These are phyloP conservation scores for Penicillium paneum DNA, from an alignment of 2,329 filamentous ascomycete species.

Conservation along the genomic window DNA sequence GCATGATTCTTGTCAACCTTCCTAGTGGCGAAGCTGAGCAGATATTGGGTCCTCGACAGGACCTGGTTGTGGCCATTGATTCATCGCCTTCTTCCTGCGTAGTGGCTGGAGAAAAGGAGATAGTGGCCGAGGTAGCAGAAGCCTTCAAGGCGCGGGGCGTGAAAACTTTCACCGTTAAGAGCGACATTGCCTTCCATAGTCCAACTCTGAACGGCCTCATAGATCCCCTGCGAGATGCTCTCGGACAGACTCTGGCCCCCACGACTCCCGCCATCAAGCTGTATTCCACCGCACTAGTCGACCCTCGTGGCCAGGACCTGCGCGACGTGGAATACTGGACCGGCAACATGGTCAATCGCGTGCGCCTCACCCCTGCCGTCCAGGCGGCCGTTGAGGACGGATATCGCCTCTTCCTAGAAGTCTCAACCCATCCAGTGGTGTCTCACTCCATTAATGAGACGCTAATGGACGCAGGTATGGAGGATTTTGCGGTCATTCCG, in stretches of 20 bases:
- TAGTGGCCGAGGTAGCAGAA: not conserved
- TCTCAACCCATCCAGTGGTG: constrained; percentile 44
- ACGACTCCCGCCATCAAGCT: constrained; percentile 5
- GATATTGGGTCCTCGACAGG: not conserved
- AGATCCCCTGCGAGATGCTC: constrained; percentile 22
- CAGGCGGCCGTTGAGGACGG: constrained; percentile 39
- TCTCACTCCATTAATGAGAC: constrained; percentile 44
- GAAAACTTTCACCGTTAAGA: constrained; percentile 37
- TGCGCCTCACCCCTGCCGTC: constrained; percentile 38
- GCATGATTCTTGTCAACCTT: constrained; percentile 18
- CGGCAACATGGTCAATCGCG: constrained; percentile 36
- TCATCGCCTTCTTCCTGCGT: constrained; percentile 7
- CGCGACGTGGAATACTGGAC: constrained; percentile 33
- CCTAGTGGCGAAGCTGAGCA: not conserved
- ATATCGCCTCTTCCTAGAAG: constrained; percentile 41
- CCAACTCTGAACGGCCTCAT: constrained; percentile 36
- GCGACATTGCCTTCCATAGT: constrained; percentile 45
- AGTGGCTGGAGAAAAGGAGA: constrained; percentile 3
- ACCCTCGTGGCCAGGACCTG: constrained; percentile 4
- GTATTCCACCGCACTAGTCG: constrained; percentile 20
- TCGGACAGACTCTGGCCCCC: constrained; percentile 7
- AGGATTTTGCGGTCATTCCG: constrained; percentile 32
- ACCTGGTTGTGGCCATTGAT: constrained; percentile 3
- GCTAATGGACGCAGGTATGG: constrained; percentile 29
- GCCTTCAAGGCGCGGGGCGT: constrained; percentile 18